These are phyloP conservation scores for Chloroidium sp. DNA, from an alignment of 163 green algal species.

Conservation along the genomic window DNA sequence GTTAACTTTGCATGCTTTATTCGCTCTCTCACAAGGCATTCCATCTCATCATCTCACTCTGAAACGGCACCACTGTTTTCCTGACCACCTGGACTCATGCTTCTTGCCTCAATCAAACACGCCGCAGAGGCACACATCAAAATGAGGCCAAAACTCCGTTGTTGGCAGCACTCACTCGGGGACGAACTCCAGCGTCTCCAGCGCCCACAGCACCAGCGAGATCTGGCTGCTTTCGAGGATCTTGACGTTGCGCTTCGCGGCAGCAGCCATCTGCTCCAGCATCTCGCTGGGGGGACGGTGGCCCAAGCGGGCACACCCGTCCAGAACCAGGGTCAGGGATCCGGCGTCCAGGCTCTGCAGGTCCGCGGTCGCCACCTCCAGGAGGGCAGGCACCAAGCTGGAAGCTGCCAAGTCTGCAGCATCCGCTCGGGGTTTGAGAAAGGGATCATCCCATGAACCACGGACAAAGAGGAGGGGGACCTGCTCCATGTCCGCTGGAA, in stretches of 20 bases:
- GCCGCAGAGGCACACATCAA: not conserved
- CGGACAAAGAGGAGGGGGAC: no score
- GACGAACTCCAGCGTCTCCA: not conserved
- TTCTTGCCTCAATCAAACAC: no score
- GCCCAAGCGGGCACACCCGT: not conserved
- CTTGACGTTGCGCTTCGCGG: no score
- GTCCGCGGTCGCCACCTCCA: not conserved
- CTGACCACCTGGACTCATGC: no score
- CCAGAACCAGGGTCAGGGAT: not conserved
- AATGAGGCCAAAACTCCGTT: not conserved
- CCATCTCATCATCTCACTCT: no score
- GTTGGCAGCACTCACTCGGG: not conserved
- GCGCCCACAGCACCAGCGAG: not conserved
- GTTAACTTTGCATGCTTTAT: no score
- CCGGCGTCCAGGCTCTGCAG: not conserved
- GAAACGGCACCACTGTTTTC: no score
- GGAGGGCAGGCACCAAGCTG: not conserved
- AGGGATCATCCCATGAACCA: no score
- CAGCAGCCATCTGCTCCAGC: not conserved
- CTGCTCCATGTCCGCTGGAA: no score
- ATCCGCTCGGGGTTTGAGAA: not conserved
- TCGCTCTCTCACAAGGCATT: no score
- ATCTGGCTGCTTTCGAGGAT: not conserved
- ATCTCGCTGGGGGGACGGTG: not conserved
- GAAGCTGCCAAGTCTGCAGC: not conserved